phyloP scores from a whole-genome alignment of 2,329 filamentous ascomycete genomes.

The Sclerotinia glacialis region DNA sequence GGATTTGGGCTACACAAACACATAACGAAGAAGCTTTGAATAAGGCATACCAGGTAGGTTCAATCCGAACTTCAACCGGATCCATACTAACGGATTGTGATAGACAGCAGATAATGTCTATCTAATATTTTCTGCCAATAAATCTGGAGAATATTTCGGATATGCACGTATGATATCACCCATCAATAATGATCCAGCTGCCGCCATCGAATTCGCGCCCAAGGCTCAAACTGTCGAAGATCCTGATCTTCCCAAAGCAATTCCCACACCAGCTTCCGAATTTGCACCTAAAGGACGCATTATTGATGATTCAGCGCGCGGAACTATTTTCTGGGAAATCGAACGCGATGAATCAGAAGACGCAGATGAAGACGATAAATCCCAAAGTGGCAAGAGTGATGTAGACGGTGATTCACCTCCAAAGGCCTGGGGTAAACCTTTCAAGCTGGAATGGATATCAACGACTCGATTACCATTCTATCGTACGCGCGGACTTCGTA shows the following conservation, averaged over 20 bases:
- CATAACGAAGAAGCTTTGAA: conserved; percentile 89
- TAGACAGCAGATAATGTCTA: conserved; percentile 82
- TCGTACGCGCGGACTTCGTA: conserved; percentile 78
- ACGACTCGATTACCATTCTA: conserved; percentile 84
- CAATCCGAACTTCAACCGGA: conserved; percentile 9
- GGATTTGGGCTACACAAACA: conserved; percentile 89
- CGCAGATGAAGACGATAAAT: conserved; percentile 44
- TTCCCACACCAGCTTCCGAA: conserved; percentile 73
- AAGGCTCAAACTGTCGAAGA: conserved; percentile 58
- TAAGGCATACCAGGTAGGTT: conserved; percentile 71
- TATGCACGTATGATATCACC: conserved; percentile 87
- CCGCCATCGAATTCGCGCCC: conserved; percentile 67
- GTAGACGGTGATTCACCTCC: conserved; percentile 40
- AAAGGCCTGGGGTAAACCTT: conserved; percentile 80
- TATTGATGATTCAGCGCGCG: conserved; percentile 88
- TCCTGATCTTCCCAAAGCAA: conserved; percentile 72
- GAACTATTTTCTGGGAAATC: conserved; percentile 95
- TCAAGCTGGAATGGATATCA: conserved; percentile 86
- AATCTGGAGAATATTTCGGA: conserved; percentile 94
- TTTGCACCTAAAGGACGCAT: conserved; percentile 79
- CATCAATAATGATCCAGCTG: conserved; percentile 73
- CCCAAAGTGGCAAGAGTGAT: conserved; percentile 42
- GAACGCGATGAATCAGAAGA: conserved; percentile 56
- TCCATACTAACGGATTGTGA: conserved; percentile 22
- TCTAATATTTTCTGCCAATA: conserved; percentile 93